Conservation (phyloP, 1,284 basidiomycete genomes). For the Mrakiaceae sp. region DNA sequence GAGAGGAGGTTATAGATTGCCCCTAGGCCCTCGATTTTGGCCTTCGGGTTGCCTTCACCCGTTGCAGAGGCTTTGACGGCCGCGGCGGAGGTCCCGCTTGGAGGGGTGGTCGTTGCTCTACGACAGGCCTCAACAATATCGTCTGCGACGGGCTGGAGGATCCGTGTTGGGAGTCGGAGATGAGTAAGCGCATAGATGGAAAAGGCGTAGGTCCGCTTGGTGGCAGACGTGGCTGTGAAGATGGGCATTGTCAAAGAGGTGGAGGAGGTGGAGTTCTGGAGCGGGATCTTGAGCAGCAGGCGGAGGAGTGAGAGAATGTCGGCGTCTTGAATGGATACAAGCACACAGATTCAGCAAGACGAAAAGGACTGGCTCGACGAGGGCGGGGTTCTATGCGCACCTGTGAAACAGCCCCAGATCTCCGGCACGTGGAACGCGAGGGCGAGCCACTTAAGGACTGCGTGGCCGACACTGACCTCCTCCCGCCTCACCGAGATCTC, state of each 20-base stretch:
- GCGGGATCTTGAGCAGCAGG: constrained; percentile 30
- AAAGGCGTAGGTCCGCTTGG: constrained; percentile 34
- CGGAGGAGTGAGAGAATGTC: constrained; percentile 30
- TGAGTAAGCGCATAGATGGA: constrained; percentile 29
- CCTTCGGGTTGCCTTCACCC: constrained; percentile 19
- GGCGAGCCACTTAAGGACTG: constrained; percentile 7
- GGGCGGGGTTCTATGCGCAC: not conserved
- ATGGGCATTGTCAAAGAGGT: constrained; percentile 30
- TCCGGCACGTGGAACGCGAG: not conserved
- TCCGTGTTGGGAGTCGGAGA: constrained; percentile 25
- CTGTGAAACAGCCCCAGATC: constrained; percentile 3
- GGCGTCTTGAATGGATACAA: constrained; percentile 23
- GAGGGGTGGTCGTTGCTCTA: no score
- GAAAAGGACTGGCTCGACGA: not conserved
- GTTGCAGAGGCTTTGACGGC: not conserved
- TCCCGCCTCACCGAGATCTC: constrained; percentile 14
- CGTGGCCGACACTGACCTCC: constrained; percentile 12
- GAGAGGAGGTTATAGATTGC: constrained; percentile 28
- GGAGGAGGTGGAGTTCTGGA: constrained; percentile 30
- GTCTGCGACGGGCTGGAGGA: constrained; percentile 26
- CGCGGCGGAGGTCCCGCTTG: not conserved
- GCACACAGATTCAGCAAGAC: constrained; percentile 21
- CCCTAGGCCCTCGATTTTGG: constrained; percentile 27
- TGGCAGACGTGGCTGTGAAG: constrained; percentile 26
- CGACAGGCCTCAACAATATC: constrained; percentile 18